Evolutionary conservation across 2,329 filamentous ascomycete species (phyloP).

Genomic region (Parascedosporium putredinis): DNA sequence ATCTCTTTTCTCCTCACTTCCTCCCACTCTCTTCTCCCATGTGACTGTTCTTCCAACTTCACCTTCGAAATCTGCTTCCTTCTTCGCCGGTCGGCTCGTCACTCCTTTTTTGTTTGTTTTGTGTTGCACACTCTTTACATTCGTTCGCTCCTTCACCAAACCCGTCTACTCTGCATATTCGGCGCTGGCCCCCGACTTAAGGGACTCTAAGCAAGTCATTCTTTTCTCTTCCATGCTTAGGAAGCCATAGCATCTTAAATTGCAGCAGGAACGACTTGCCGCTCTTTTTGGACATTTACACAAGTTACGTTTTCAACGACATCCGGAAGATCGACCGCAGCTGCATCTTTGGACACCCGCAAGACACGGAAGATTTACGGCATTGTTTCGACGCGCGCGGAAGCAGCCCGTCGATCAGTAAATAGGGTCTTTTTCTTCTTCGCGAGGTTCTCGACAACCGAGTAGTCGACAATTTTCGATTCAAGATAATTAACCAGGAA

Average conservation of each 20-base stretch:
- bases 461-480: too few species aligned
- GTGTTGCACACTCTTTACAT: constrained; percentile 13
- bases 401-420: neutral
- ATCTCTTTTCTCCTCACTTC: constrained; percentile 16
- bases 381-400: neutral
- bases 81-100: constrained; percentile 48
- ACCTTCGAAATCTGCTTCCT: constrained; percentile 8
- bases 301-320: neutral
- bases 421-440: too few species aligned
- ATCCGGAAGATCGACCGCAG: neutral
- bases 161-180: neutral
- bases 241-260: neutral
- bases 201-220: neutral
- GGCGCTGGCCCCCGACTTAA: neutral
- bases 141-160: constrained; percentile 29
- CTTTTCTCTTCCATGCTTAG: constrained; percentile 1
- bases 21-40: constrained; percentile 14
- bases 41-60: constrained; percentile 20
- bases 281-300: neutral
- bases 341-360: neutral
- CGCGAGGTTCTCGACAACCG: neutral
- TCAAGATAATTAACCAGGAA: neutral
- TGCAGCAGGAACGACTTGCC: neutral
- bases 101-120: constrained; percentile 34
- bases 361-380: neutral